phyloP scores from a whole-genome alignment of 495 filamentous ascomycete genomes.

The Chaetomium tenue region DNA sequence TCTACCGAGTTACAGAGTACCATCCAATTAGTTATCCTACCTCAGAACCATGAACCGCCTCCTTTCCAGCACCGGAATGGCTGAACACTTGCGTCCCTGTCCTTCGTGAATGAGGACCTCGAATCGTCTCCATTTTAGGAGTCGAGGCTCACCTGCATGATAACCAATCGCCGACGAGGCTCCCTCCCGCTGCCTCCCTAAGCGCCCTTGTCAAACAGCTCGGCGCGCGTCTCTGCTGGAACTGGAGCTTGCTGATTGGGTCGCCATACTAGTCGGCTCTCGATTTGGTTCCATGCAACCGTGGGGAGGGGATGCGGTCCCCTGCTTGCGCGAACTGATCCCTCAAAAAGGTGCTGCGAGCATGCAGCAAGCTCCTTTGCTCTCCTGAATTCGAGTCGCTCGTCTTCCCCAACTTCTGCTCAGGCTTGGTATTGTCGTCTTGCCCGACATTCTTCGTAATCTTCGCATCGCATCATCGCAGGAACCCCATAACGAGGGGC shows the following conservation, averaged over 20 bases:
- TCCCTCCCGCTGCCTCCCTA: conserved; percentile 20
- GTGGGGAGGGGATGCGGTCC: conserved; percentile 5
- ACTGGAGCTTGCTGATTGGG: conserved; percentile 22
- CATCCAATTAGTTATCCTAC: not conserved
- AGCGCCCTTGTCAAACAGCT: conserved; percentile 32
- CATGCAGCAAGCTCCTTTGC: not conserved
- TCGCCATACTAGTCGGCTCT: conserved; percentile 8
- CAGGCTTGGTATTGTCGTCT: not conserved
- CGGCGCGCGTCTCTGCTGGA: conserved; percentile 14
- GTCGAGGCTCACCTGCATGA: conserved; percentile 1
- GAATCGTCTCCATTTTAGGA: not conserved
- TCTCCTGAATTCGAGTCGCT: not conserved
- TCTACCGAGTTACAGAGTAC: not conserved
- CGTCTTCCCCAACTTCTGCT: not conserved
- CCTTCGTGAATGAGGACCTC: not conserved
- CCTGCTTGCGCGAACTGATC: conserved; percentile 4
- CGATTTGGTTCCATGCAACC: conserved; percentile 13
- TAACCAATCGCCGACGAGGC: conserved; percentile 20
- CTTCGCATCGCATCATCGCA: not conserved
- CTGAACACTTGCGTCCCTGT: not conserved
- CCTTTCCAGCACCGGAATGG: not conserved
- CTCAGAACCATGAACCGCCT: not conserved
- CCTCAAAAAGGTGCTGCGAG: conserved; percentile 6
- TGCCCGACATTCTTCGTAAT: not conserved
- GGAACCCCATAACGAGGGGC: conserved; percentile 6